Evolutionary conservation across 352 stramenopile species (phyloP), one percentile per base, ranked within the genome.

Genomic region (Phytophthora meadii): DNA sequence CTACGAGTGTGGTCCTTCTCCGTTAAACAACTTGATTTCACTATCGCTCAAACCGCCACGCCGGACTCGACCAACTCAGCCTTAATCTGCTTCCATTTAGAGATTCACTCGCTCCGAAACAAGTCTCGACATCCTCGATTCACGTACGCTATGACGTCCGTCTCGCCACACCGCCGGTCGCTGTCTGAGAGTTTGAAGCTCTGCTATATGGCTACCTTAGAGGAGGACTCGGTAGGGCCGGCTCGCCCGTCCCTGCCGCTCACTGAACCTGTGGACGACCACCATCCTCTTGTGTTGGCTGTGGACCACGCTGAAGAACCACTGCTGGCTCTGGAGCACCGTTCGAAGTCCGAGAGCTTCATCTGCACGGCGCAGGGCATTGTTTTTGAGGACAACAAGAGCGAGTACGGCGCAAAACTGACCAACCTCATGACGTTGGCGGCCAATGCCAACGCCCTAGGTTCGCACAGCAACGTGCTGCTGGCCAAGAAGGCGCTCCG

Each of bases 281-380:
- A 64, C 27, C 53, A 69, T 24, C 46, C 61, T 15, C 32, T 69
- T 5, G 53, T 64, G 12, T 36, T 65, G 36, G 54, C 54, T 15
- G 54, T 54, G 28, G 30, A 41, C 27, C 42, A 68, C 14, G 39
- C 0, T 1, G 37, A 1, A 6, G 54, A 54, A 22, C 44, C 41
- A 5, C 8, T 57, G 9, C 11, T 61, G 37, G 27, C 52, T 19
- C 36, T 65, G n/a, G 41, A 50, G n/a, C 46, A 55, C 4, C 54
- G 54, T 15, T 62, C 62, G 27, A 76, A 62, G 54, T 76, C 68
- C 28, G 68, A 76, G 41, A 64, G 53, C 49, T 72, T 72, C 44
- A 72, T 76, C 37, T 68, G 68, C 62, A 76, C 68, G 24, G 47
- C 48, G 14, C 68, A 76, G 15, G 68, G 68, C 27, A 40, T 76